Evolutionary conservation across 2,329 filamentous ascomycete species (phyloP), one percentile per base, ranked within the genome.

Genomic region (Nannizziopsis arthrosporioides): DNA sequence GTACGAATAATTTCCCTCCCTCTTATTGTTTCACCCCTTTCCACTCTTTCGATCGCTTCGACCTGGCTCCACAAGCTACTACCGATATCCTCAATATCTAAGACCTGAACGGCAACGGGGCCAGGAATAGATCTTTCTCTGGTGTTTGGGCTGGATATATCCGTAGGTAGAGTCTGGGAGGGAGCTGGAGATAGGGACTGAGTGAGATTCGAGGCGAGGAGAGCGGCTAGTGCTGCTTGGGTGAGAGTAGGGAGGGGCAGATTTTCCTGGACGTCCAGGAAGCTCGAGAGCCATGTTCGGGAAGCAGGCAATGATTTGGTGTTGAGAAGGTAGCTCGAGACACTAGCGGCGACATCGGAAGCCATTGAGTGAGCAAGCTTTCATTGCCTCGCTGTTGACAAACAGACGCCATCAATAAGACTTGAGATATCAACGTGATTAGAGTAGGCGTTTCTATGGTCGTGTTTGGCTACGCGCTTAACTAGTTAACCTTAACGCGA

Each of bases 1-100:
- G 92, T 76, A 2, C 90, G 76, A 14, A 96, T 79, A 27, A 98
- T 79, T 62, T 95, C 84, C 8, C 88, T 70, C 0, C 92, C 92
- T 36, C 70, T 68, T n/a, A 71, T 63, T 2, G 72, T 67, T 50
- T 74, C 69, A 4, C 72, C 66, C 10, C 69, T 66, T 56, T 77
- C 73, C 2, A 76, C 61, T 7, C 73, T 69, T 44, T 72, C 72
- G 37, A 75, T 78, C 31, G 81, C 80, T 63, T 95, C 87, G 30
- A 94, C 76, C 64, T 95, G 87, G 54, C 86, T 82, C 86, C 89
- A 94, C 44, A 84, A 76, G 57, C 83, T 87, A 45, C 77, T 74
- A 1, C 81, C 76, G 15, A 96, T 75, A 60, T 96, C 89, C 60
- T 94, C 83, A 6, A 96, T 73, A 57, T 93, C 88, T 1, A 94